A percentile compares a stretch with the other conserved stretches of the same genome.
Evolutionary conservation across 306 rosid genomes (phyloP).

Genomic region (Abrus precatorius): DNA sequence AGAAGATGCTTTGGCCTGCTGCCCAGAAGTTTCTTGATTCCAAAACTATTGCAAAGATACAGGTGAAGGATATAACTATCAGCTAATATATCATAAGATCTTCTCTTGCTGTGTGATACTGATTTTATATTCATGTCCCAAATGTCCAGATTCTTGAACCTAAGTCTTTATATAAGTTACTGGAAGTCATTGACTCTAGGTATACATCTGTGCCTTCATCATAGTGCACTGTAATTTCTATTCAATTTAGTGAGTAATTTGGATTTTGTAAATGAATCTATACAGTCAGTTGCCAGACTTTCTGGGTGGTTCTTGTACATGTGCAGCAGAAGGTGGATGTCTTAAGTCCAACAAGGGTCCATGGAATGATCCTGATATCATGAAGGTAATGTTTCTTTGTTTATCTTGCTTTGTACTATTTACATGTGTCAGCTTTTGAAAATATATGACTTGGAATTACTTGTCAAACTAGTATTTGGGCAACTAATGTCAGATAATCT

Average conservation of each 20-base stretch:
- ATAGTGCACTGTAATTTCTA: conserved; percentile 30
- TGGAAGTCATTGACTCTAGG: conserved; percentile 86
- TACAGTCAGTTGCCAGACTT: conserved; percentile 94
- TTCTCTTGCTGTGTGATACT: conserved; percentile 34
- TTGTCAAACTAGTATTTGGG: conserved; percentile 43
- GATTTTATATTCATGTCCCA: conserved; percentile 40
- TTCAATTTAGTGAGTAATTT: conserved; percentile 31
- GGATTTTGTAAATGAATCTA: conserved; percentile 43
- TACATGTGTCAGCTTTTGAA: conserved; percentile 28
- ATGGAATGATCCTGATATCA: conserved; percentile 88
- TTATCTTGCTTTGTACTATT: conserved; percentile 30
- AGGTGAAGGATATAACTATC: conserved; percentile 59
- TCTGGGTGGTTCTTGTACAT: conserved; percentile 93
- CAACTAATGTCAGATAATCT: conserved; percentile 50
- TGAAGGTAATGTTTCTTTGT: conserved; percentile 68
- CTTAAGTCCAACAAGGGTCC: conserved; percentile 92
- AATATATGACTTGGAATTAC: conserved; percentile 38
- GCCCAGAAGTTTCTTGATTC: conserved; percentile 89
- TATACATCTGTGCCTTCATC: conserved; percentile 42
- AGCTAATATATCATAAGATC: conserved; percentile 35
- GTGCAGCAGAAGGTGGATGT: conserved; percentile 86
- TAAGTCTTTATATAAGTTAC: conserved; percentile 69
- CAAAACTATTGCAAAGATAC: conserved; percentile 88
- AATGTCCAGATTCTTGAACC: conserved; percentile 82
- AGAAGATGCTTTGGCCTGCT: conserved; percentile 97